Evolutionary conservation across 108 stramenopile genomes (phyloP), one percentile per base, ranked within the genome.

Genomic region (Asterionellopsis glacialis): DNA sequence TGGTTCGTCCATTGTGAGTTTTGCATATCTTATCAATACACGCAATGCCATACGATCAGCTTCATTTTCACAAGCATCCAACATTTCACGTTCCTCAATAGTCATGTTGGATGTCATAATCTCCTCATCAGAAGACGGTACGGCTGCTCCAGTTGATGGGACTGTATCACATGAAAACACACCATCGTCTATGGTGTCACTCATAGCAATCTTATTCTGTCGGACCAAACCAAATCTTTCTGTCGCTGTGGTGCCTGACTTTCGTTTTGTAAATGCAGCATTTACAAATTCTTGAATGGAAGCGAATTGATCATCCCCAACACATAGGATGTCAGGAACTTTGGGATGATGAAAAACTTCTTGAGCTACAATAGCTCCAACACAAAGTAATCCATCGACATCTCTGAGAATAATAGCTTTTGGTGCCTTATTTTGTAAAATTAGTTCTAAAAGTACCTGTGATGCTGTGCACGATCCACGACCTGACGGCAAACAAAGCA

Each of bases 381-480:
- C 70, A 51, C 80, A 75, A 3, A 86, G 67, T 24, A 90, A 72
- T 11, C 75, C 68, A 70, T 90, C 91, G 9, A 56, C 48, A 53
- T 85, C 82, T 18, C 88, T 50, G 12, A 85, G 41, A 49, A 93
- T 55, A 51, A 93, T 66, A 5, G 87, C 86, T 15, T 28, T 11
- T 0, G 91, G 91, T 0, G 77, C 82, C 0, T 67, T 74, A 9
- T 69, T 59, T 62, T 84, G 82, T 33, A 88, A 54, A 45, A 89
- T 84, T 23, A 93, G 61, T 45, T 93, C 86, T 51, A 90, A 61
- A 65, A 93, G 42, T 0, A 89, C 88, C 60, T 93, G 91, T 0
- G 77, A 80, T 27, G 82, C 91, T 11, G 91, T 93, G 56, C 86
- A 93, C 21, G 82, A 84, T 19, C 91, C 88, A 47, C 91, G 58